Base-by-base conservation (phyloP, 1,284 basidiomycete genomes). In the Volvariella volvacea region DNA sequence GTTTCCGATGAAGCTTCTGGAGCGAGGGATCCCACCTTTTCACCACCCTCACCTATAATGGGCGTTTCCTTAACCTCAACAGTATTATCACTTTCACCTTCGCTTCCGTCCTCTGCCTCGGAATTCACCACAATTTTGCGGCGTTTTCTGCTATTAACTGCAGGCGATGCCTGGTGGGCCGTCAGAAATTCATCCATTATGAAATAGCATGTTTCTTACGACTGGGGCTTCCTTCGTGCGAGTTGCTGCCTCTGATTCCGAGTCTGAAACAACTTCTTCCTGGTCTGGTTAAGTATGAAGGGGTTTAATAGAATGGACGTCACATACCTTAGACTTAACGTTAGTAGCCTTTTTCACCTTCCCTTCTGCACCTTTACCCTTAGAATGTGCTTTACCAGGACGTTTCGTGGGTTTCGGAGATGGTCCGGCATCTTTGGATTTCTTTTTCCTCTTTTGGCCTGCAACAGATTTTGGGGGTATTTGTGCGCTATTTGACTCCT, bases 311-410 rank as follows among this genome's bases (percentile, higher is more conserved):
- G 16, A 41, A 14, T 36, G n/a, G 3, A 9, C 4, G 1, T 8
- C 22, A 22, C 41, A 28, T 42, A 46, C 45, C 17, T 39, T 19
- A 36, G 45, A 46, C 39, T 42, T 46, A 7, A 28, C 16, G 17
- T 42, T 22, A n/a, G 34, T 46, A 19, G 32, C 15, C 4, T 19
- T 33, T 17, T 39, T 25, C 17, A 31, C 41, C 39, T 19, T 21
- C n/a, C 21, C n/a, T 16, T 4, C 39, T 34, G 22, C 16, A 12
- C 14, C 30, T 4, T 14, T 25, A n/a, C 14, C 28, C 2, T 28
- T 28, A 12, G 25, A 12, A 6, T 28, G 25, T 12, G 25, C 25
- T 12, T 28, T 28, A 12, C 25, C 36, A 7, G n/a, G n/a, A n/a
- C 38, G 42, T 39, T 46, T 48, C 22, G 22, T 28, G 12, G 25